Evolutionary conservation across 192 early-diverging fungal species (phyloP).

Genomic region (Cladochytrium replicatum): DNA sequence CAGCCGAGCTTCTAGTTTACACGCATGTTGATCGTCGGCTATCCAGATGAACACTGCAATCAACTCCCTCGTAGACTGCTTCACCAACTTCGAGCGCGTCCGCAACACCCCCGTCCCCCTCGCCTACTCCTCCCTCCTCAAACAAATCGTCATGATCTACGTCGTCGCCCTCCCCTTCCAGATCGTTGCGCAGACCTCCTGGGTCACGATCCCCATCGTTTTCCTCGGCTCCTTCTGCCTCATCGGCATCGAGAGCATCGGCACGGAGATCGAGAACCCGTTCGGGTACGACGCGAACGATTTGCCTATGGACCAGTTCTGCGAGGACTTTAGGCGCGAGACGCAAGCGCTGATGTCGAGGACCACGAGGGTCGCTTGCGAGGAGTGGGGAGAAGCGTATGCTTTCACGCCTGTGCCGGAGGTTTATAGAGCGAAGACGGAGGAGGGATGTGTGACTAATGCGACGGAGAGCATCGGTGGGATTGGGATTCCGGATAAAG

Average conservation of each 20-base stretch:
- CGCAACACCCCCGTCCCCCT: constrained; percentile 75
- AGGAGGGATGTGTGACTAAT: no score
- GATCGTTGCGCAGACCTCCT: constrained; percentile 40
- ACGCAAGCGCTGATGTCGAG: constrained; percentile 15
- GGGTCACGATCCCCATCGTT: constrained; percentile 54
- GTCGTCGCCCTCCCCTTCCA: constrained; percentile 75
- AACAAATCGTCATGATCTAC: constrained; percentile 63
- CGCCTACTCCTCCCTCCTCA: constrained; percentile 81
- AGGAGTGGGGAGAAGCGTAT: no score
- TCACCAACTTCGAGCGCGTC: constrained; percentile 75
- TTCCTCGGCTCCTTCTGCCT: constrained; percentile 59
- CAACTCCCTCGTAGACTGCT: constrained; percentile 41
- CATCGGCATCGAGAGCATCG: constrained; percentile 66
- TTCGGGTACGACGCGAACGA: constrained; percentile 76
- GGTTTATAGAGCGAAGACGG: no score
- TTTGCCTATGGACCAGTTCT: constrained; percentile 27
- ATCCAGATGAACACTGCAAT: constrained; percentile 35
- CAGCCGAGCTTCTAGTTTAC: no score
- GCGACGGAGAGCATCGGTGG: no score
- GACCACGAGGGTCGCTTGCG: constrained; percentile 5
- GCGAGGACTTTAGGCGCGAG: constrained; percentile 24
- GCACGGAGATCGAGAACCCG: constrained; percentile 76
- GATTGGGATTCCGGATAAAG: no score
- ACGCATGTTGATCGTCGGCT: no score
- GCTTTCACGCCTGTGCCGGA: no score